Evolutionary conservation across 2,329 filamentous ascomycete genomes (phyloP).

Genomic region (Saccharata proteae): DNA sequence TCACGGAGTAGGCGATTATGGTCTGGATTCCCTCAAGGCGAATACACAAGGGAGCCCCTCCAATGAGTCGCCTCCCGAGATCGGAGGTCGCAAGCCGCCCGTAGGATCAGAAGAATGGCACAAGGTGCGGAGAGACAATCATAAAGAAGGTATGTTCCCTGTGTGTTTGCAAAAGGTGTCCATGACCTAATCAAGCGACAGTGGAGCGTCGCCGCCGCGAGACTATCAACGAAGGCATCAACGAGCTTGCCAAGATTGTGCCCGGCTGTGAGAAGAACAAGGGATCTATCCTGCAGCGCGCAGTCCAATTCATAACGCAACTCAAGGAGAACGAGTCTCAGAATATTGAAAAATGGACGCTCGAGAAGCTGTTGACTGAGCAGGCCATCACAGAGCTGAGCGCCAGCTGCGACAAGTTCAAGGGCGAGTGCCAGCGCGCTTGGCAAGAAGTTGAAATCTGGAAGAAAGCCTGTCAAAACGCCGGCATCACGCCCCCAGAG

Average conservation of each 20-base stretch:
- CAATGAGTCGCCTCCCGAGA: slow-evolving; percentile 24
- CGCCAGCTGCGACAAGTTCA: slow-evolving; percentile 75
- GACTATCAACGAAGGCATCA: slow-evolving; percentile 98
- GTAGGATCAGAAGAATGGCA: slow-evolving; percentile 99
- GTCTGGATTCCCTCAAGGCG: slow-evolving; percentile 38
- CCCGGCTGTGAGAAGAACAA: slow-evolving; percentile 99
- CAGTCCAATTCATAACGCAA: slow-evolving; percentile 87
- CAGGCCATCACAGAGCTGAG: slow-evolving; percentile 83
- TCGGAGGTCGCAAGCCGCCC: slow-evolving; percentile 51
- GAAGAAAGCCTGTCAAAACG: slow-evolving; percentile 42
- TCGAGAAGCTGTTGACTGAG: slow-evolving; percentile 81
- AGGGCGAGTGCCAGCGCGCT: slow-evolving; percentile 64
- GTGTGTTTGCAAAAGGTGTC: slow-evolving; percentile 1
- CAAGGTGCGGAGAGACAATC: slow-evolving; percentile 90
- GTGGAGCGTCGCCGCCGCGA: slow-evolving; percentile 93
- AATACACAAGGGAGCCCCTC: slow-evolving; percentile 10
- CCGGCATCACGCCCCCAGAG: slow-evolving; percentile 27
- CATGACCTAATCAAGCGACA: slow-evolving; percentile 26
- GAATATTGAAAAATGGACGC: slow-evolving; percentile 88
- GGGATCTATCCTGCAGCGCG: slow-evolving; percentile 85
- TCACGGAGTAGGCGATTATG: slow-evolving; percentile 25
- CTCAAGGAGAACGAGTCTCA: slow-evolving; percentile 88
- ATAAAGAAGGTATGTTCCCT: slow-evolving; percentile 74
- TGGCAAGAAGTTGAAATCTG: slow-evolving; percentile 69
- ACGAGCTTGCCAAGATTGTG: slow-evolving; percentile 94